Evolutionary conservation across 495 filamentous ascomycete genomes (phyloP), one percentile per base, ranked within the genome.

Genomic region (Podospora comata): DNA sequence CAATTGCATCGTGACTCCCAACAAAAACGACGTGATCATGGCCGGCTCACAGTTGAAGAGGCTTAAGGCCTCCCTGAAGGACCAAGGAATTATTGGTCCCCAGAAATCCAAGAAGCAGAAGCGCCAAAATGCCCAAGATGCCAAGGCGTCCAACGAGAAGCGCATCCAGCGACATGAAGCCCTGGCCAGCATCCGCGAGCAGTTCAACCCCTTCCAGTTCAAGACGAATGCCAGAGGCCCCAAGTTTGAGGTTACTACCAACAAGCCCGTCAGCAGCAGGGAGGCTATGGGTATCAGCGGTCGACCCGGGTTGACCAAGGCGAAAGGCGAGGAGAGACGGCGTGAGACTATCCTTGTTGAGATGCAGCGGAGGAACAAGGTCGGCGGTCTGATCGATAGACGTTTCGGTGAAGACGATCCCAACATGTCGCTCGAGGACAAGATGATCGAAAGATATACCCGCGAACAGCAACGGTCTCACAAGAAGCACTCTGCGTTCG

Each of bases 181-280:
- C 16, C 82, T 99, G 64, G 85, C 91, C 73, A 85, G 85, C 62
- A 97, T 98, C 75, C 90, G 95, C 70, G 93, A 97, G 67, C 87
- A 92, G 71, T 97, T 97, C 87, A 98, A 97, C 79, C 95, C 95
- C 3, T 99, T 98, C 77, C 95, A 99, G 77, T 85, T 96, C 76
- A 93, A 95, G 78, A 85, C 85, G 13, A 85, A 87, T 27, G 80
- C 86, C 0, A 81, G 86, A 32, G 87, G 87, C 2, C 85, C 83
- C 71, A 97, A 97, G 74, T 94, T 94, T 71, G 88, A 92, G 54
- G 83, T 88, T 53, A 86, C 87, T 2, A 92, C 86, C 18, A 90
- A 85, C 67, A 82, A 79, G 19, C 81, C 85, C 6, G 81, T 83
- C 70, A 78, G 76, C 32, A 82, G 76, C 61, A 84, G 81, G 60